These are phyloP conservation scores for Epichloe baconii DNA, from an alignment of 2,329 filamentous ascomycete species.

Conservation along the genomic window DNA sequence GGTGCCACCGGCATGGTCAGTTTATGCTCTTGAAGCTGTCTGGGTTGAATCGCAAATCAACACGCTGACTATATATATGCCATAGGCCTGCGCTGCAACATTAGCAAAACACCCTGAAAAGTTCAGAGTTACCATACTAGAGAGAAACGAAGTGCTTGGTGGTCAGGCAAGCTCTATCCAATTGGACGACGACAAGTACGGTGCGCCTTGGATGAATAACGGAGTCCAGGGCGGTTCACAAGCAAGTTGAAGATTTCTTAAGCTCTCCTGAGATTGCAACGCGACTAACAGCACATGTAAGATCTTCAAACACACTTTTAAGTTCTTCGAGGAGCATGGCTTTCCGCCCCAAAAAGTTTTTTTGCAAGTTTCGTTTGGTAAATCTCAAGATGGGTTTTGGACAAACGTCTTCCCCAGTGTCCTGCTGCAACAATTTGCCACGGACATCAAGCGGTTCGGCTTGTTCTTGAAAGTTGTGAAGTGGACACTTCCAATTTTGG, in stretches of 20 bases:
- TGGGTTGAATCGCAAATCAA: not conserved
- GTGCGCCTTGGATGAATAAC: constrained; percentile 48
- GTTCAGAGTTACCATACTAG: constrained; percentile 52
- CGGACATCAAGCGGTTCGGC: constrained; percentile 43
- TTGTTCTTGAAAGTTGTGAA: constrained; percentile 43
- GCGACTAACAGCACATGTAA: constrained; percentile 14
- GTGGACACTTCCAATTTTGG: constrained; percentile 46
- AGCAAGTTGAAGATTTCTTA: constrained; percentile 9
- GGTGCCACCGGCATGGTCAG: constrained; percentile 49
- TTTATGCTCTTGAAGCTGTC: not conserved
- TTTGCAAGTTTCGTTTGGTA: constrained; percentile 50
- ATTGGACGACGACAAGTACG: constrained; percentile 41
- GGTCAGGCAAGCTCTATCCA: constrained; percentile 49
- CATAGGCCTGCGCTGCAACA: constrained; percentile 50
- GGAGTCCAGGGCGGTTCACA: constrained; percentile 47
- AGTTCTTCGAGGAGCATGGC: constrained; percentile 46
- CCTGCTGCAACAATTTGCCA: constrained; percentile 39
- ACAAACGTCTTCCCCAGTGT: constrained; percentile 51
- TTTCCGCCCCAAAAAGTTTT: constrained; percentile 43
- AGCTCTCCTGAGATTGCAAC: not conserved
- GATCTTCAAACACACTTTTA: constrained; percentile 56
- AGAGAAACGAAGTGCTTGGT: constrained; percentile 43
- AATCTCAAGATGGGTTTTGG: constrained; percentile 47
- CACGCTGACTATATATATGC: not conserved
- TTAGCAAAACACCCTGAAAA: constrained; percentile 51